Evolutionary conservation across 202 grass and related monocot species (phyloP).

Genomic region (Brachypodium distachyon): DNA sequence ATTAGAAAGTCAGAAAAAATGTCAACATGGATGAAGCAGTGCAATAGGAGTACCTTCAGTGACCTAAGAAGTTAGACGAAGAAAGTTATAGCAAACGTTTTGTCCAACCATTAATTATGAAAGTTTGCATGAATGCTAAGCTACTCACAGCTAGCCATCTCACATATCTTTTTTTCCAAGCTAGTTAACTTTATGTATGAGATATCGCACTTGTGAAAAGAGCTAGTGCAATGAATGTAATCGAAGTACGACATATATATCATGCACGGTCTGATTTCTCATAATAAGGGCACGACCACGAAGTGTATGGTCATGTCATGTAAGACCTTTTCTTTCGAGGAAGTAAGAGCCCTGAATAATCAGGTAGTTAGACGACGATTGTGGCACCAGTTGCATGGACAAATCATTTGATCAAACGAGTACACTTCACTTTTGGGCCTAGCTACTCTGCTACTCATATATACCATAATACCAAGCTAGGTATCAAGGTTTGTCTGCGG

Average conservation of each 20-base stretch:
- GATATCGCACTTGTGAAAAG: background rate
- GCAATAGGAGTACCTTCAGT: too few relatives aligned
- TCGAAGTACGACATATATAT: background rate
- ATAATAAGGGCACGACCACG: background rate
- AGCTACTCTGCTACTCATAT: too few relatives aligned
- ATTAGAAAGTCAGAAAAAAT: background rate
- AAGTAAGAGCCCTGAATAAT: background rate
- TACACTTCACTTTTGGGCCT: background rate
- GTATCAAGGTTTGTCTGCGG: background rate
- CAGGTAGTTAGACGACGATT: background rate
- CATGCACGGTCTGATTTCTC: background rate
- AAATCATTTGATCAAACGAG: background rate
- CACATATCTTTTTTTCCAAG: background rate
- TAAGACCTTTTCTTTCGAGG: background rate
- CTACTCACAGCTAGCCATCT: background rate
- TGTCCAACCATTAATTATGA: background rate
- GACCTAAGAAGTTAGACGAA: background rate
- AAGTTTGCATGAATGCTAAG: background rate
- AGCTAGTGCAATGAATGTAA: background rate
- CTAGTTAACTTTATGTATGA: background rate
- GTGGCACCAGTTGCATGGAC: background rate
- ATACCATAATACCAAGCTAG: background rate
- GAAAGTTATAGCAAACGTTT: background rate
- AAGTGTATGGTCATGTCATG: slow-evolving; percentile 4
- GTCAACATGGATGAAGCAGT: too few relatives aligned